Conservation (phyloP, 768 basidiomycete species). For the Cyclocybe aegerita region DNA sequence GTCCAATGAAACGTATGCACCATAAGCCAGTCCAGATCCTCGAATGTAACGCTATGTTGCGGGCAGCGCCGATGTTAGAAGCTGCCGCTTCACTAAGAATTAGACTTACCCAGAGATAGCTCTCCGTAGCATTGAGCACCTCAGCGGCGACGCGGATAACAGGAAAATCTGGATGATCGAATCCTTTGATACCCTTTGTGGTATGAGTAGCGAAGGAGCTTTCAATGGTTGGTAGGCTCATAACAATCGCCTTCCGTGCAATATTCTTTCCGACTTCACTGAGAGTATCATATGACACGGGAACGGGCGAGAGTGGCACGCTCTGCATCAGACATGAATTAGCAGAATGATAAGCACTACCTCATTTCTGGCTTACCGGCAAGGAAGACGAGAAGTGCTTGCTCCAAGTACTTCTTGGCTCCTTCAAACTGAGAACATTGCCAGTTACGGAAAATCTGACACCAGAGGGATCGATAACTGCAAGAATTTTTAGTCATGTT, state of each 20-base stretch:
- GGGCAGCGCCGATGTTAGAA: too few species aligned
- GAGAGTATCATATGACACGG: constrained; percentile 65
- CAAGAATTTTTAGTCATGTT: background rate
- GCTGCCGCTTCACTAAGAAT: background rate
- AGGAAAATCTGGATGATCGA: constrained; percentile 79
- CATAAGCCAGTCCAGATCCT: constrained; percentile 93
- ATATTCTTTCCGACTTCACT: constrained; percentile 76
- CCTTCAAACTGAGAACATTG: constrained; percentile 65
- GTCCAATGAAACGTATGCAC: constrained; percentile 75
- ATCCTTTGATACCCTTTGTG: constrained; percentile 77
- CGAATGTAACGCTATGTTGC: constrained; percentile 74
- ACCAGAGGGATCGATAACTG: constrained; percentile 82
- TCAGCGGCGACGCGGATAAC: constrained; percentile 84
- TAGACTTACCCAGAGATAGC: constrained; percentile 80
- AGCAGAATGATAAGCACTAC: background rate
- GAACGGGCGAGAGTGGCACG: constrained; percentile 62
- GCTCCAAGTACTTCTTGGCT: constrained; percentile 74
- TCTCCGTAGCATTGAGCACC: constrained; percentile 90
- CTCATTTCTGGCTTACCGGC: constrained; percentile 43
- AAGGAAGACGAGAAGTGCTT: constrained; percentile 64
- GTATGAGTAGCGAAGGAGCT: constrained; percentile 83
- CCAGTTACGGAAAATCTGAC: constrained; percentile 92
- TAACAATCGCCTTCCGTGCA: constrained; percentile 73
- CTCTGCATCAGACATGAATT: constrained; percentile 29
- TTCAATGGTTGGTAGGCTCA: constrained; percentile 92